Base-by-base conservation (phyloP, 257 asterid species). In the Solanum tacnaense region DNA sequence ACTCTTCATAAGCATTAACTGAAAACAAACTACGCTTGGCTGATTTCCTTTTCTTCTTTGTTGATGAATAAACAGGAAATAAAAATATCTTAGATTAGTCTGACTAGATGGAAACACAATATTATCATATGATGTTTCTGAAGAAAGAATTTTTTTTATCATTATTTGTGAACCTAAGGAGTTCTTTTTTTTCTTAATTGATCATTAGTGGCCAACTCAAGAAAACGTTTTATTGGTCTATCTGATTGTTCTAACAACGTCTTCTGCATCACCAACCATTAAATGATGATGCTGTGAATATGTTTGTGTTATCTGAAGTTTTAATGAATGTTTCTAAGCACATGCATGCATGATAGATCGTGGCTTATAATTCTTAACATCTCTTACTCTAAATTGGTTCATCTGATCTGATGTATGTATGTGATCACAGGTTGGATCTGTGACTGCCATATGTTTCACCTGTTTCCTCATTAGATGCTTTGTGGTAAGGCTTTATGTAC, bases 371-470 rank as follows among this genome's bases (percentile, higher is more conserved):
- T 81, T 81, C 39, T 81, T 81, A 81, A 49, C 65, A 81, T 18
- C 44, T 46, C 44, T 44, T 82, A 10, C 68, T 49, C 20, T 82
- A 82, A 49, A 82, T 82, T 79, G 85, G 67, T 44, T 44, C 18
- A 82, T 35, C n/a, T 82, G 38, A 82, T 82, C 21, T 82, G 21
- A 9, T 31, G 35, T 49, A 36, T 62, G 68, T 39, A 31, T 84
- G 35, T 87, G 38, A 58, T 60, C 88, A 72, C 96, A 96, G 99
- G 99, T 96, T 85, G 98, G 99, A 91, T 96, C 95, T 67, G 99
- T 96, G 89, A 96, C 99, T 11, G 98, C 97, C 46, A 94, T 95
- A 92, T 96, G 98, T 92, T 96, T 95, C 92, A 91, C 94, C 85
- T 96, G 98, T 90, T 96, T 96, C 90, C 95, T 96, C 73, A 90